phyloP scores from a whole-genome alignment of 2,329 filamentous ascomycete genomes.

The Botryotinia convoluta region DNA sequence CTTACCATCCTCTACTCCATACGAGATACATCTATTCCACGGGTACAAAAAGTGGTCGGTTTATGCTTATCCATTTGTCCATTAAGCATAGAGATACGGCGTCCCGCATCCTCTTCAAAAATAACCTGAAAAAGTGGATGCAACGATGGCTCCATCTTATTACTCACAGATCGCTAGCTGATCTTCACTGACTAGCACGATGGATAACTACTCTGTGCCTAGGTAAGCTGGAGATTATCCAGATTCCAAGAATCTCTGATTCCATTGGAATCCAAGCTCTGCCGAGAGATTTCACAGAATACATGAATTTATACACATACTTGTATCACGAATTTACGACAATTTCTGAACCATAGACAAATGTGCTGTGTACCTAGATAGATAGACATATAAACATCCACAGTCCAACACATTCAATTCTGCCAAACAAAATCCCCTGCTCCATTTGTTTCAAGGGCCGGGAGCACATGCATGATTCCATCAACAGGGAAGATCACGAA shows the following conservation, averaged over 20 bases:
- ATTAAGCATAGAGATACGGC: background rate
- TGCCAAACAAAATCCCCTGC: background rate
- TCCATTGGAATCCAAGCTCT: background rate
- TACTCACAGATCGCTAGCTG: background rate
- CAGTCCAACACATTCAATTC: background rate
- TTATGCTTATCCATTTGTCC: background rate
- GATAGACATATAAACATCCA: background rate
- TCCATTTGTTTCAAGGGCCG: background rate
- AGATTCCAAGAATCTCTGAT: background rate
- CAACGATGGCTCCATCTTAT: background rate
- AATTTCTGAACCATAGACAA: accelerated
- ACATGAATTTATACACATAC: background rate
- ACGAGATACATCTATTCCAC: background rate
- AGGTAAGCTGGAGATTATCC: background rate
- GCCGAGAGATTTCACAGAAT: background rate
- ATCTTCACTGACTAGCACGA: background rate
- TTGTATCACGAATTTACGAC: background rate
- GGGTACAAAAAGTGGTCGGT: background rate
- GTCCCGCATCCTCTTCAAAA: background rate
- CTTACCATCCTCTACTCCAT: background rate
- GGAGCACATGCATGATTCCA: background rate
- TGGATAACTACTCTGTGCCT: background rate
- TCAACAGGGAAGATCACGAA: background rate
- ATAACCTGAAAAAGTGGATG: background rate
- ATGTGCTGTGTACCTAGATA: too few relatives aligned